Base-by-base conservation (phyloP, 2,329 filamentous ascomycete genomes). In the Colletotrichum agaves region DNA sequence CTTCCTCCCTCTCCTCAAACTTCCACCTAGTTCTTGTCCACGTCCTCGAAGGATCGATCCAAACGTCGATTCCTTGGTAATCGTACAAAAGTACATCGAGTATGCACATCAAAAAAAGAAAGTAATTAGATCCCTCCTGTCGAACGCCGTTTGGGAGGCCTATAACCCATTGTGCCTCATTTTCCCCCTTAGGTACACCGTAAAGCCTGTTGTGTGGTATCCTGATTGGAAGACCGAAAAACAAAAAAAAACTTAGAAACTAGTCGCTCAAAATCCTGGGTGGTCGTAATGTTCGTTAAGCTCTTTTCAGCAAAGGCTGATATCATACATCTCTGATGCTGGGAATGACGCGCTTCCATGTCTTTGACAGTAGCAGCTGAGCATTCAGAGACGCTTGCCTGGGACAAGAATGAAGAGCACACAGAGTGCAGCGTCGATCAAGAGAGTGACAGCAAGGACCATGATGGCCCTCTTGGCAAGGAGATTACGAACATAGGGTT, bases 341-440 rank as follows among this genome's bases (percentile, higher is more conserved):
- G 56, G 8, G 19, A 21, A 21, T 44, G 17, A 17, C 35, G 21
- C n/a, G 11, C 6, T n/a, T 15, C 5, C n/a, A n/a, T 43, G 27
- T 44, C 21, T 44, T 63, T 61, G 46, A 15, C 12, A 12, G 6
- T 11, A 11, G 13, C 37, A 23, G 19, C n/a, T 44, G 56, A 52
- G 11, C 15, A 60, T 69, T 82, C 77, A 96, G 49, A 97, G 84
- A 69, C 92, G 85, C 77, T 92, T 97, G 61, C 96, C 95, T 1
- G 96, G 96, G 4, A 99, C 96, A 66, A 99, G 90, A 73, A 98
- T 94, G 82, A 99, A 99, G 27, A 99, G 83, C 65, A 96, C 87
- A 74, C 93, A 93, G 13, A 98, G 82, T n/a, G 90, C 93, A 3
- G 93, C 90, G 71, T 95, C 93, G 61, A 97, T 85, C 35, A 97